phyloP scores from a whole-genome alignment of 345 rosid species.

The Carallia pectinifolia region DNA sequence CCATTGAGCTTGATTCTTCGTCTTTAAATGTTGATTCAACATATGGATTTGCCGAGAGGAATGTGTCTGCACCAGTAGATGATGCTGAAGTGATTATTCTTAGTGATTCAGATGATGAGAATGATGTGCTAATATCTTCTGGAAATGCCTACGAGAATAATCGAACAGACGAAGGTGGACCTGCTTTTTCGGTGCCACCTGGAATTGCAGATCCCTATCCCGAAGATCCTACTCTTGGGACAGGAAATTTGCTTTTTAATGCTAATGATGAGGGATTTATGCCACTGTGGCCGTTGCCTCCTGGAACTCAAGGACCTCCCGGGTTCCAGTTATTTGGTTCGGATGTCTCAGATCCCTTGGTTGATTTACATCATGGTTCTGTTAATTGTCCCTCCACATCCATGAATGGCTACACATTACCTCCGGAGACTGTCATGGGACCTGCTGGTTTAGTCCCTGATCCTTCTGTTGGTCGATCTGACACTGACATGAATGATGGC shows the following conservation, averaged over 20 bases:
- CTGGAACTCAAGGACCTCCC: slow-evolving; percentile 14
- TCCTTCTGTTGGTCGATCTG: slow-evolving; percentile 16
- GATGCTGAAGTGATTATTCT: slow-evolving; percentile 28
- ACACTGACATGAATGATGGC: slow-evolving; percentile 16
- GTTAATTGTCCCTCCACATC: slow-evolving; percentile 16
- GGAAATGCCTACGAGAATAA: slow-evolving; percentile 12
- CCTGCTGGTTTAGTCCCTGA: slow-evolving; percentile 14
- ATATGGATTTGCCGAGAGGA: slow-evolving; percentile 5
- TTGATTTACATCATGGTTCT: slow-evolving; percentile 16
- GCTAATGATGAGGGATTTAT: slow-evolving; percentile 13
- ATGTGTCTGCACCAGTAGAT: slow-evolving; percentile 7
- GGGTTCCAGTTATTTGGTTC: slow-evolving; percentile 32
- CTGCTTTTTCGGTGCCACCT: slow-evolving; percentile 2
- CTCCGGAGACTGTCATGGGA: slow-evolving; percentile 10
- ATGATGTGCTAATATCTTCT: slow-evolving; percentile 18
- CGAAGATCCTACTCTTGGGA: slow-evolving; percentile 19
- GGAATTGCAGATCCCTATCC: slow-evolving; percentile 17
- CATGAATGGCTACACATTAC: slow-evolving; percentile 18
- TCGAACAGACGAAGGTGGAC: background rate
- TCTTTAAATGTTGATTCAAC: slow-evolving; percentile 11
- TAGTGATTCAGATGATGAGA: slow-evolving; percentile 43
- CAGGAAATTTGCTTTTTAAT: slow-evolving; percentile 20
- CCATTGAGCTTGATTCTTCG: slow-evolving; percentile 15
- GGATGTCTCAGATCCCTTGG: slow-evolving; percentile 30
- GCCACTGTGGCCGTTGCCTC: slow-evolving; percentile 25